phyloP scores from a whole-genome alignment of 1,139 yeast species.

The Dujonia santamariae region DNA sequence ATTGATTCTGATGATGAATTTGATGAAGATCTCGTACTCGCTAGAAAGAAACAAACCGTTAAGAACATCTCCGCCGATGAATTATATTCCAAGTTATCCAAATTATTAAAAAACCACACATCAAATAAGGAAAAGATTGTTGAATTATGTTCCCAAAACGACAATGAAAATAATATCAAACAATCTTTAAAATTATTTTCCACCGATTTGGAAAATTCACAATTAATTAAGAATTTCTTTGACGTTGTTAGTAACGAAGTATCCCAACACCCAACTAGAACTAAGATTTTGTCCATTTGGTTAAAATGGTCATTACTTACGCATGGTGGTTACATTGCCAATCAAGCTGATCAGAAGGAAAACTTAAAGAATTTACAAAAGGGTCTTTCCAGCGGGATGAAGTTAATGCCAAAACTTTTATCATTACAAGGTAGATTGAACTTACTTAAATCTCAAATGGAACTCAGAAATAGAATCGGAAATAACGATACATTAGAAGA shows the following conservation, averaged over 20 bases:
- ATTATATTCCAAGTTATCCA: constrained; percentile 21
- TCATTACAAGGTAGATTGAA: constrained; percentile 45
- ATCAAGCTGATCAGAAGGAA: constrained; percentile 26
- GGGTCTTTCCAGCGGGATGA: constrained; percentile 28
- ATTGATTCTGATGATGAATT: constrained; percentile 6
- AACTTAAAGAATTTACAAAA: constrained; percentile 29
- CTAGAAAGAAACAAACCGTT: constrained; percentile 10
- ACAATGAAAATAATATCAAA: constrained; percentile 32
- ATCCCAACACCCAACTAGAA: constrained; percentile 31
- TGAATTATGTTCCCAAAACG: constrained; percentile 33
- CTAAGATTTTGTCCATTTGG: constrained; percentile 40
- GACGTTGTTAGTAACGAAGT: constrained; percentile 31
- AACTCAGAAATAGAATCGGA: constrained; percentile 27
- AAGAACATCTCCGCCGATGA: constrained; percentile 21
- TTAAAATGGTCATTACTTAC: constrained; percentile 47
- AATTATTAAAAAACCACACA: constrained; percentile 10
- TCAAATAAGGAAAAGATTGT: constrained; percentile 15
- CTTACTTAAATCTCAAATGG: constrained; percentile 38
- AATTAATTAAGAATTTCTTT: constrained; percentile 27
- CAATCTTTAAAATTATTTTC: constrained; percentile 24
- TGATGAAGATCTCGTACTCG: constrained; percentile 1
- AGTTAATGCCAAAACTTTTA: constrained; percentile 35
- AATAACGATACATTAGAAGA: constrained; percentile 16
- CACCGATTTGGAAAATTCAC: constrained; percentile 16
- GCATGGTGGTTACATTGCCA: constrained; percentile 42